Percentiles rank a stretch among this genome's conserved stretches.
Evolutionary conservation across 805 yeast species (phyloP).

Genomic region (Starmerella cellae): DNA sequence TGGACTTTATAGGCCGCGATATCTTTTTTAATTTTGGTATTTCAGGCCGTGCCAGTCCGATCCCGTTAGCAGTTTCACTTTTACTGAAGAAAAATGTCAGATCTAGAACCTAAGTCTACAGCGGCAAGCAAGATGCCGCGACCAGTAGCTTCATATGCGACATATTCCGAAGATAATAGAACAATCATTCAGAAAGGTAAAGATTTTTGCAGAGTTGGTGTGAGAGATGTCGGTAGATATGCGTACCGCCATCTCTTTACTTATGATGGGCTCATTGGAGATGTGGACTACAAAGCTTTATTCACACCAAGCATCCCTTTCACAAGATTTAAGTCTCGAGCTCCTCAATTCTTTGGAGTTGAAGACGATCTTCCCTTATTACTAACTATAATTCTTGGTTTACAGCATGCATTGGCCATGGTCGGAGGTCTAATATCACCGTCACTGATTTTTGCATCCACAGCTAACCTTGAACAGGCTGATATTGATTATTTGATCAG

Average conservation of each 20-base stretch:
- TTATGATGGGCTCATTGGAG: slow-evolving; percentile 66
- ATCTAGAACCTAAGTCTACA: slow-evolving; percentile 3
- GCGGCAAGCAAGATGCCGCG: not conserved
- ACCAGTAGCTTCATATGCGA: slow-evolving; percentile 4
- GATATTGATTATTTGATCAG: slow-evolving; percentile 54
- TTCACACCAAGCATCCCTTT: slow-evolving; percentile 77
- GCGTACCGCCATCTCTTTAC: slow-evolving; percentile 39
- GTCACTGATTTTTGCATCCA: slow-evolving; percentile 53
- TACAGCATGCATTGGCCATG: slow-evolving; percentile 84
- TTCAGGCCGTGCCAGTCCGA: no score
- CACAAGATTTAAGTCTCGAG: slow-evolving; percentile 42
- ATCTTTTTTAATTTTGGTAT: no score
- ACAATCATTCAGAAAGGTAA: slow-evolving; percentile 5
- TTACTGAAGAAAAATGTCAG: not conserved
- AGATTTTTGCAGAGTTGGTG: not conserved
- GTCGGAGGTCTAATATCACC: slow-evolving; percentile 83
- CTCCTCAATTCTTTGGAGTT: slow-evolving; percentile 57
- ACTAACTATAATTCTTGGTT: slow-evolving; percentile 63
- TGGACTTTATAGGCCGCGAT: no score
- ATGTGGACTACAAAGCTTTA: slow-evolving; percentile 60
- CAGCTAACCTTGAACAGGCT: slow-evolving; percentile 44
- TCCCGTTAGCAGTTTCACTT: no score
- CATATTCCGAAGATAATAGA: slow-evolving; percentile 3
- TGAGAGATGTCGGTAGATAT: not conserved
- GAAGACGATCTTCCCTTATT: slow-evolving; percentile 70